These are phyloP conservation scores for Friedmanniomyces simplex DNA, from an alignment of 495 filamentous ascomycete genomes.

Conservation along the genomic window DNA sequence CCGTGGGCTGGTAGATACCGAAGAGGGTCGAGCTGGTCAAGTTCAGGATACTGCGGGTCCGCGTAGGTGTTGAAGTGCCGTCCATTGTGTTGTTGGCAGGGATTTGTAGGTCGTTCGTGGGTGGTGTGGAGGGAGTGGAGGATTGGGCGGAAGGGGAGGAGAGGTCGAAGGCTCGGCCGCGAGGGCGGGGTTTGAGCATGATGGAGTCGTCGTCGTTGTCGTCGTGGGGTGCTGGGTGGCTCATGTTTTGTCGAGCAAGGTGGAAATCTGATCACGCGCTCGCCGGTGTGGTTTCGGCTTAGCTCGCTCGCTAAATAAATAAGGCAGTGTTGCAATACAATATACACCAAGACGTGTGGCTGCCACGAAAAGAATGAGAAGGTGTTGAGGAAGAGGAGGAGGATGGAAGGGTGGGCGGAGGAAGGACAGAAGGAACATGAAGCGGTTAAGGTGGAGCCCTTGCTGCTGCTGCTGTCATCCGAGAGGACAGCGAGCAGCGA, in stretches of 20 bases:
- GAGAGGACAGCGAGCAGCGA: not conserved
- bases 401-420: too few relatives aligned
- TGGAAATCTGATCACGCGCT: not conserved
- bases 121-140: slow-evolving; percentile 41
- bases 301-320: not conserved
- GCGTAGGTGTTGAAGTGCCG: slow-evolving; percentile 24
- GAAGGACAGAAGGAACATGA: too few relatives aligned
- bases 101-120: slow-evolving; percentile 27
- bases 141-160: slow-evolving; percentile 27
- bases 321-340: too few relatives aligned
- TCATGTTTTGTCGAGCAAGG: too few relatives aligned
- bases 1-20: slow-evolving; percentile 75
- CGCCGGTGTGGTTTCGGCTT: not conserved
- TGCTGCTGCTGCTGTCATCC: too few relatives aligned
- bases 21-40: slow-evolving; percentile 80
- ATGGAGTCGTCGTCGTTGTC: slow-evolving; percentile 7
- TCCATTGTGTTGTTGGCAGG: slow-evolving; percentile 28
- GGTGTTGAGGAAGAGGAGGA: too few relatives aligned
- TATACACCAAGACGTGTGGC: too few relatives aligned
- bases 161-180: slow-evolving; percentile 14
- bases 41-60: slow-evolving; percentile 71
- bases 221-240: slow-evolving; percentile 12
- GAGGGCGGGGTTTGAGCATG: slow-evolving; percentile 15
- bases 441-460: too few relatives aligned
- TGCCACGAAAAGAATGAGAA: too few relatives aligned